Base-by-base conservation (phyloP, 345 rosid species). In the Acer campestre region DNA sequence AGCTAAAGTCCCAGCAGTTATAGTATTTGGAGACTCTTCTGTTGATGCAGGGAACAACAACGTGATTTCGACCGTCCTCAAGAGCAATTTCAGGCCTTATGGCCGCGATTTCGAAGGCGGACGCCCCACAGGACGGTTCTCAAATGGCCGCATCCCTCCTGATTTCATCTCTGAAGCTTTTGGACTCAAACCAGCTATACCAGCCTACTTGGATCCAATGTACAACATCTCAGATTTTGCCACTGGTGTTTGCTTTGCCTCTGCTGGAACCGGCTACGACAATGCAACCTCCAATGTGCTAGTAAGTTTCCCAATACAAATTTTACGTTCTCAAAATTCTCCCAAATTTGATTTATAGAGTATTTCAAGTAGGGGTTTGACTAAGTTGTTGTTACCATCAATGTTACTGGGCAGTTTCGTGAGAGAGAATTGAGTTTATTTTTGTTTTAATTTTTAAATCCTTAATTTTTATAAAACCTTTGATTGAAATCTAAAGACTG, bases 211-310 rank as follows among this genome's bases (percentile, higher is more conserved):
- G 80, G 92, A 89, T 79, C 90, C 88, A 0, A 35, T 14, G 25
- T 87, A 80, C 48, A 68, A 14, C 4, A 89, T 89, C n/a, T 55
- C 85, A 9, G 92, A 89, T 79, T 89, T 89, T 9, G 88, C 83
- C 63, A 78, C 81, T 7, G 92, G 90, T 3, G 92, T 89, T 14
- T 83, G 87, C 53, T 89, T 89, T 67, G 92, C 92, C 23, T 89
- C 92, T 7, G 92, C 92, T 7, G 92, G 89, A 11, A 85, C 92
- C 35, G 92, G 92, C 49, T 89, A 85, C 46, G 92, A 89, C 70
- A 89, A 82, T 69, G 81, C 81, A 61, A 89, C 92, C 40, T 76
- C 92, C 62, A 53, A 62, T 0, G 92, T 89, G 23, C 89, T 89
- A 0, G 92, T 89, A 81, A 85, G 90, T 76, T 44, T 10, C 2